Conservation (phyloP, 148 eudicot genomes). For the Chenopodium berlandieri region DNA sequence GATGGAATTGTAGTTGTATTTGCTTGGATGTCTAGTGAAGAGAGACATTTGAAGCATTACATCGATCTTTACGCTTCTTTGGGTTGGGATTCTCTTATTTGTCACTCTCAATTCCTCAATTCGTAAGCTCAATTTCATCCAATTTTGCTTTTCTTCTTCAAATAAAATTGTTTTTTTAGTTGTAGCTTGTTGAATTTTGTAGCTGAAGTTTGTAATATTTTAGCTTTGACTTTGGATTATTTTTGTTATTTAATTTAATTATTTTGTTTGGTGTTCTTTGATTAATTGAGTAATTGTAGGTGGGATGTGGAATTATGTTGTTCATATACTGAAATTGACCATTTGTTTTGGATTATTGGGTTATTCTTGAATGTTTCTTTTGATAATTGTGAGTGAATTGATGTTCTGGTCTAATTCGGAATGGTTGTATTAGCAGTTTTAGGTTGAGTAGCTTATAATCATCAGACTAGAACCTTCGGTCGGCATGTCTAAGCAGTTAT, state of each 20-base stretch:
- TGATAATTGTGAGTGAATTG: background rate
- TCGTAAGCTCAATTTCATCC: conserved; percentile 41
- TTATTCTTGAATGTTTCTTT: background rate
- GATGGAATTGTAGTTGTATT: conserved; percentile 78
- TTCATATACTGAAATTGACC: background rate
- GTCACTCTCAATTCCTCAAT: conserved; percentile 90
- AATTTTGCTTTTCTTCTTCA: background rate
- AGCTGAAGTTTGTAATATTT: background rate
- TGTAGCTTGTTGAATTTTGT: background rate
- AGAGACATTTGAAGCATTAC: conserved; percentile 71
- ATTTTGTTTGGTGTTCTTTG: background rate
- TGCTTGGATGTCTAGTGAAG: conserved; percentile 95
- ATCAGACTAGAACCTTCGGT: background rate
- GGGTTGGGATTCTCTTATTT: conserved; percentile 89
- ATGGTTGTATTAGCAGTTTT: background rate
- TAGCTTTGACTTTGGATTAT: background rate
- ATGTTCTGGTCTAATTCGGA: background rate
- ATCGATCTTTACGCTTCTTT: conserved; percentile 72
- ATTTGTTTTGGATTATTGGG: background rate
- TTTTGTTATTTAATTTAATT: no score
- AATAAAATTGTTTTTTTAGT: background rate
- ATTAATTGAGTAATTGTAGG: background rate
- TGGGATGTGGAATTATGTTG: background rate
- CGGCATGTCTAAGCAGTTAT: background rate
- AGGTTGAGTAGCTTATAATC: background rate